A percentile compares a stretch with the other conserved stretches of the same genome.
phyloP scores from a whole-genome alignment of 495 filamentous ascomycete species.

The Neurospora sp. region DNA sequence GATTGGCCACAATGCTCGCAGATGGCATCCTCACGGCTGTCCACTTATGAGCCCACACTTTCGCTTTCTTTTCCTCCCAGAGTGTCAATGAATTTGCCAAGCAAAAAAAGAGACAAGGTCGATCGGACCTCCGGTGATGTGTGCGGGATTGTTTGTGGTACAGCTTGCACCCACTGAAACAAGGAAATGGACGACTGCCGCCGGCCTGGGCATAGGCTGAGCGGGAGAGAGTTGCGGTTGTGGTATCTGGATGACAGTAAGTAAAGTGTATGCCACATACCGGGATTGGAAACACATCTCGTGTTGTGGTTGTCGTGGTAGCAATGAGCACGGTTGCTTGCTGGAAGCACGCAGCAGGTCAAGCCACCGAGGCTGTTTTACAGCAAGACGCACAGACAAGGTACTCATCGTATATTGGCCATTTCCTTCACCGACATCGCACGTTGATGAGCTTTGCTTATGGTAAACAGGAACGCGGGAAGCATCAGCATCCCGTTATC shows the following conservation, averaged over 20 bases:
- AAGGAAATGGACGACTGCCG: not conserved
- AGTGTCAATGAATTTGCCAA: not conserved
- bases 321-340: not conserved
- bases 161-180: not conserved
- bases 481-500: not conserved
- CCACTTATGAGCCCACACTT: not conserved
- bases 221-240: not conserved
- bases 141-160: not conserved
- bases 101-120: not conserved
- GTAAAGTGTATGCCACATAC: not conserved
- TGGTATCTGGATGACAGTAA: not conserved
- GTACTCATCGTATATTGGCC: not conserved
- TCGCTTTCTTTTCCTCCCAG: not conserved
- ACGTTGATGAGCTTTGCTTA: not conserved
- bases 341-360: not conserved
- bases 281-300: not conserved
- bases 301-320: not conserved
- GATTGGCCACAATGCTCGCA: not conserved
- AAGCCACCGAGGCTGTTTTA: not conserved
- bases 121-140: not conserved
- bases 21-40: not conserved
- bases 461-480: not conserved
- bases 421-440: not conserved
- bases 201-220: not conserved
- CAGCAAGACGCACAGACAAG: not conserved